Evolutionary conservation across 805 yeast species (phyloP).

Genomic region (Candida multigemmis): DNA sequence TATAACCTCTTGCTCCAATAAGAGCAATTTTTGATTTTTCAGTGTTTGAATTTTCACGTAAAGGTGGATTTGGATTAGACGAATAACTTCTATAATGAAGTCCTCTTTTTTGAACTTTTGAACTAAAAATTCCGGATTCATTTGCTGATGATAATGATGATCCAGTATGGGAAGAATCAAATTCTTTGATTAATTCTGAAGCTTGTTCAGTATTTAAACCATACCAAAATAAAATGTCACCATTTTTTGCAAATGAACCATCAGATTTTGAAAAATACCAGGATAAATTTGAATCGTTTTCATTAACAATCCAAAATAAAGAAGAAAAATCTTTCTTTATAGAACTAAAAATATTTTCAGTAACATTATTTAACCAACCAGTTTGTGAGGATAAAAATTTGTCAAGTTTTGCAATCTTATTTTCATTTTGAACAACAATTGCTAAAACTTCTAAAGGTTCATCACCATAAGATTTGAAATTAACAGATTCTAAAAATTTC

Average conservation of each 20-base stretch:
- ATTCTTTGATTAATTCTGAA: slow-evolving; percentile 51
- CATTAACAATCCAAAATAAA: slow-evolving; percentile 84
- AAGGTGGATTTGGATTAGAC: slow-evolving; percentile 66
- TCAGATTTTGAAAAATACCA: slow-evolving; percentile 92
- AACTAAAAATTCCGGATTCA: slow-evolving; percentile 39
- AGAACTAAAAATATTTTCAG: slow-evolving; percentile 86
- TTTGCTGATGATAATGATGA: slow-evolving; percentile 27
- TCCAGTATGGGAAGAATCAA: slow-evolving; percentile 24
- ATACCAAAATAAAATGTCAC: slow-evolving; percentile 90
- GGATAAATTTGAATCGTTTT: slow-evolving; percentile 80
- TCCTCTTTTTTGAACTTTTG: slow-evolving; percentile 42
- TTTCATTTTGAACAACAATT: slow-evolving; percentile 48
- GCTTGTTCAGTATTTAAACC: slow-evolving; percentile 60
- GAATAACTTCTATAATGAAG: slow-evolving; percentile 36
- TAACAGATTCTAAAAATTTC: slow-evolving; percentile 51
- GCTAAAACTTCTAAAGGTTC: slow-evolving; percentile 95
- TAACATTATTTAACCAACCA: slow-evolving; percentile 97
- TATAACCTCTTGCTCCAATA: slow-evolving; percentile 97
- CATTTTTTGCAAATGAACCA: slow-evolving; percentile 87
- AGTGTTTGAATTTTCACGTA: slow-evolving; percentile 52
- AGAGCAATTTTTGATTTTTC: slow-evolving; percentile 71
- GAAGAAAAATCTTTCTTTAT: slow-evolving; percentile 64
- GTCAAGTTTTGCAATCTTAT: slow-evolving; percentile 58
- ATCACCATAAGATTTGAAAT: slow-evolving; percentile 81
- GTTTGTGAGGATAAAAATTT: slow-evolving; percentile 79